phyloP scores from a whole-genome alignment of 2,329 filamentous ascomycete genomes.

The Ceratocystis diversiconidia region DNA sequence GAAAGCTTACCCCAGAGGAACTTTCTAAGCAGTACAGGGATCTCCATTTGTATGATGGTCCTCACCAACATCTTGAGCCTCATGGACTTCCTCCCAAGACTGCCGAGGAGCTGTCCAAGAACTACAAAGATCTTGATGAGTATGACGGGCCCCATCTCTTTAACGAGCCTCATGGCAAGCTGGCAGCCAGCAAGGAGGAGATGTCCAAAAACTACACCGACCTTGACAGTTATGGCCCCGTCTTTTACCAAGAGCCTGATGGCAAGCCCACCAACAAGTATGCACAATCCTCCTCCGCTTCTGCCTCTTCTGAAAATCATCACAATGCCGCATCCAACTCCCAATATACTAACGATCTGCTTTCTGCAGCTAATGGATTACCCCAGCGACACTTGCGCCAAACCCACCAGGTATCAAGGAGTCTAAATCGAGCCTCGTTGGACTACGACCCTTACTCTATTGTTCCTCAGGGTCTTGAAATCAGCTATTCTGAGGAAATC shows the following conservation, averaged over 20 bases:
- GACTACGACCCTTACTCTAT: slow-evolving; percentile 28
- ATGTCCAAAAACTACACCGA: slow-evolving; percentile 29
- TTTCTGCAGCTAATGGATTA: slow-evolving; percentile 4
- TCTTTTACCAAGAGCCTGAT: slow-evolving; percentile 27
- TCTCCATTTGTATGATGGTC: slow-evolving; percentile 25
- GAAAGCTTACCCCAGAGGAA: slow-evolving; percentile 20
- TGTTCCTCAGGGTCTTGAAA: slow-evolving; percentile 35
- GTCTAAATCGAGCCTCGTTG: not conserved
- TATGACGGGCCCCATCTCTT: slow-evolving; percentile 23
- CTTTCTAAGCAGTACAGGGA: slow-evolving; percentile 27
- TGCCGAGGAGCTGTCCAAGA: slow-evolving; percentile 27
- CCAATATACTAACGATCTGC: slow-evolving; percentile 11
- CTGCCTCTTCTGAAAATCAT: not conserved
- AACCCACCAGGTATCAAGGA: not conserved
- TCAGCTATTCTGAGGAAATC: slow-evolving; percentile 33
- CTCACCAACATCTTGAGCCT: slow-evolving; percentile 9
- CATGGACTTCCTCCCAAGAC: slow-evolving; percentile 18
- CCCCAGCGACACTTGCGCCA: not conserved
- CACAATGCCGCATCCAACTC: slow-evolving; percentile 3
- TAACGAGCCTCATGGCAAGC: slow-evolving; percentile 17
- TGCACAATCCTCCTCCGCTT: not conserved
- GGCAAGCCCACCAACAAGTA: slow-evolving; percentile 24
- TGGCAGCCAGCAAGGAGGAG: slow-evolving; percentile 24
- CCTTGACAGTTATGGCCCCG: slow-evolving; percentile 28
- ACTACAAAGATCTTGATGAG: slow-evolving; percentile 26